These are phyloP conservation scores for Amaranthus hypochondriacus DNA, from an alignment of 148 eudicot species.

Conservation along the genomic window DNA sequence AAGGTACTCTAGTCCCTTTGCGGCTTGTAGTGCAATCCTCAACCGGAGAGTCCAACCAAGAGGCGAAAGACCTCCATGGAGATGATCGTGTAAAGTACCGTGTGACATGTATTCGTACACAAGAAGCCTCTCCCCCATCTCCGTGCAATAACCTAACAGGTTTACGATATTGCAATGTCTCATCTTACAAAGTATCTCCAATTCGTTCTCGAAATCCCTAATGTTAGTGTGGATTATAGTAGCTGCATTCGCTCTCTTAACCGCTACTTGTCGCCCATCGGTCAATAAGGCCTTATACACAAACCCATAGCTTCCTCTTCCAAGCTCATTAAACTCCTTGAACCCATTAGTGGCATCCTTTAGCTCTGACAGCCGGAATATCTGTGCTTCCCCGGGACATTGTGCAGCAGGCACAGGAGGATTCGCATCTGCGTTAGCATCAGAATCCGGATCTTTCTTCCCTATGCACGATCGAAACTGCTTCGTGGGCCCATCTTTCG, in stretches of 20 bases:
- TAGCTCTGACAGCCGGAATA: conserved; percentile 75
- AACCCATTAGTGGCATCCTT: conserved; percentile 96
- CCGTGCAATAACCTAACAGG: conserved; percentile 82
- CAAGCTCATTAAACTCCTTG: conserved; percentile 96
- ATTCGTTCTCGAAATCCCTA: conserved; percentile 73
- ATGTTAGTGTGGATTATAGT: conserved; percentile 87
- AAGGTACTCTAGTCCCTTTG: conserved; percentile 88
- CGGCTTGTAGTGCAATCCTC: conserved; percentile 78
- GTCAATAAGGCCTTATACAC: conserved; percentile 80
- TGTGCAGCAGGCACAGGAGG: conserved; percentile 37
- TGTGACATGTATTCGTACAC: conserved; percentile 96
- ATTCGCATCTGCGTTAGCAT: conserved; percentile 32
- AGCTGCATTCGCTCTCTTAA: conserved; percentile 92
- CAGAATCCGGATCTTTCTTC: conserved; percentile 42
- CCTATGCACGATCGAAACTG: conserved; percentile 64
- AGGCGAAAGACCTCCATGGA: conserved; percentile 84
- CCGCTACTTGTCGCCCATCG: conserved; percentile 87
- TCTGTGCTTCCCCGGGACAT: conserved; percentile 75
- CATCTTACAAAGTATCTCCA: conserved; percentile 78
- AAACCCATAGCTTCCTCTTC: conserved; percentile 93
- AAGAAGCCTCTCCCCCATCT: conserved; percentile 92
- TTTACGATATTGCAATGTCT: conserved; percentile 81
- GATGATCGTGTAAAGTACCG: conserved; percentile 88
- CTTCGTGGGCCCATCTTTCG: conserved; percentile 43
- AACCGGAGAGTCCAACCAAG: conserved; percentile 65